Percentiles rank a stretch among this genome's conserved stretches.
Conservation (phyloP, 78 protist species). For the Dictyostelium firmibasis region DNA sequence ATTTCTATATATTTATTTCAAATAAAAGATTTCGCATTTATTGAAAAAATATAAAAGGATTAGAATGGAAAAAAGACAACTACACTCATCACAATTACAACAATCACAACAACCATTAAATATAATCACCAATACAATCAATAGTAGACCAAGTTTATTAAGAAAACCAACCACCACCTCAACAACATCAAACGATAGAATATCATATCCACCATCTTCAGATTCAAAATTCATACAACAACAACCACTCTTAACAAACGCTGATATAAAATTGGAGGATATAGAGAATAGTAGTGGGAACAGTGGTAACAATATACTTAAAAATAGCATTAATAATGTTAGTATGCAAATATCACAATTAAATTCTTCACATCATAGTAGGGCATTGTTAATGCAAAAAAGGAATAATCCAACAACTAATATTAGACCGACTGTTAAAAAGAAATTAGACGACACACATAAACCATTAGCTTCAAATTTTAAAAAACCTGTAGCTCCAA, state of each 20-base stretch:
- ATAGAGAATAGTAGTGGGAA: not conserved
- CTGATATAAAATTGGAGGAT: not conserved
- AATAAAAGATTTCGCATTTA: not conserved
- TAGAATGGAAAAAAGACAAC: not conserved
- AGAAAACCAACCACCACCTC: not conserved
- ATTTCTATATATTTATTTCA: not conserved
- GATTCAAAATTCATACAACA: constrained; percentile 13
- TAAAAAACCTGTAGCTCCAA: not conserved
- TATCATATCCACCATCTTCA: not conserved
- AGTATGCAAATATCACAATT: not conserved
- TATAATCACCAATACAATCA: not conserved
- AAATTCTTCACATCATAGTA: not conserved
- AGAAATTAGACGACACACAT: not conserved
- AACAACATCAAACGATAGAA: not conserved
- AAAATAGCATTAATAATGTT: not conserved
- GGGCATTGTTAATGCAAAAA: constrained; percentile 7
- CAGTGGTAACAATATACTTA: not conserved
- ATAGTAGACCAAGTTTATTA: constrained; percentile 12
- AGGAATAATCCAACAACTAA: not conserved
- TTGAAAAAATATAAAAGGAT: not conserved
- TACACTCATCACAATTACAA: not conserved
- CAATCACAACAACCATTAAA: not conserved
- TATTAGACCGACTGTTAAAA: not conserved
- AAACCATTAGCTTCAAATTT: not conserved
- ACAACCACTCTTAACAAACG: not conserved